Evolutionary conservation across 2,329 filamentous ascomycete species (phyloP).

Genomic region (Neopestalotiopsis sp.): DNA sequence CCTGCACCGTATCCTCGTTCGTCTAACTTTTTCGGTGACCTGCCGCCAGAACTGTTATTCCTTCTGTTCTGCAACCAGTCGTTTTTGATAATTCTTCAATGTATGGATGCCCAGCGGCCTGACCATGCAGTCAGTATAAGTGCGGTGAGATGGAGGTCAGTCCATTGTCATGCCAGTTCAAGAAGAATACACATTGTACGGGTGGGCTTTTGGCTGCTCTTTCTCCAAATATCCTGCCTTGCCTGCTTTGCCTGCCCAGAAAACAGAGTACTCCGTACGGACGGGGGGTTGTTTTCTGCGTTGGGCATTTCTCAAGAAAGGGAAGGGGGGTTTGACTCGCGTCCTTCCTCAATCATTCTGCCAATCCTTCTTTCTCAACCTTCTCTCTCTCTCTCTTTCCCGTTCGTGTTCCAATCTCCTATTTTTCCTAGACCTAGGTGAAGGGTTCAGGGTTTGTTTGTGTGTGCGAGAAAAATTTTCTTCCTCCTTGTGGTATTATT

Average conservation of each 20-base stretch:
- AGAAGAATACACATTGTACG: neutral
- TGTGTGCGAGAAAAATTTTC: neutral
- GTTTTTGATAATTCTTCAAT: neutral
- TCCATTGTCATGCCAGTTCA: neutral
- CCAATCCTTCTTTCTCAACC: neutral
- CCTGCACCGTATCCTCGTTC: neutral
- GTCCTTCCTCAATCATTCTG: neutral
- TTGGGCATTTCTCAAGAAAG: neutral
- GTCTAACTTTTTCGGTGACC: no score
- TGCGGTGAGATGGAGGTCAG: neutral
- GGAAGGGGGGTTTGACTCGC: neutral
- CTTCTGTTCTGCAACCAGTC: neutral
- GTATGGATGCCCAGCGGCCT: constrained; percentile 9
- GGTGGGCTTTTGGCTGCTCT: neutral
- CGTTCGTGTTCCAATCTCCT: neutral
- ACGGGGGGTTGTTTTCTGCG: neutral
- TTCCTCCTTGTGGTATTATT: neutral
- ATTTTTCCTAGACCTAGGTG: neutral
- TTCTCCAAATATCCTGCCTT: neutral
- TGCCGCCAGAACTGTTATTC: no score
- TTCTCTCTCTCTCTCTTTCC: neutral
- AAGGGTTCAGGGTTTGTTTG: neutral
- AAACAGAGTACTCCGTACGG: no score
- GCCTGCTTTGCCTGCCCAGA: neutral
- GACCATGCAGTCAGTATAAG: neutral